Evolutionary conservation across 2,329 filamentous ascomycete genomes (phyloP).

Genomic region (Pseudogymnoascus sp.): DNA sequence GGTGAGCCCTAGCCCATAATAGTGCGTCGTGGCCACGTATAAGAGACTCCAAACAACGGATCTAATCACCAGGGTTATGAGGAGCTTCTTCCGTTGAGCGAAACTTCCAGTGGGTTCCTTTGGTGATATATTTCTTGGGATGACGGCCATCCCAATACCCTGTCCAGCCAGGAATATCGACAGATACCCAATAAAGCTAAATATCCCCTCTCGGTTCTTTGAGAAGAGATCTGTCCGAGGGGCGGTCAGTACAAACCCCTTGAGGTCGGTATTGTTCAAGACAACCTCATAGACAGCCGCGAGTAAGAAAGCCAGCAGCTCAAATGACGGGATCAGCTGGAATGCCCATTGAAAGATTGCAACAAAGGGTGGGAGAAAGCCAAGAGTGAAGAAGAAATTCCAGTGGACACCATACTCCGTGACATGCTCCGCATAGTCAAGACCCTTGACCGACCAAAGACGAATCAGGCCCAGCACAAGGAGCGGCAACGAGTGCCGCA

Average conservation of each 20-base stretch:
- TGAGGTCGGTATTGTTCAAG: conserved; percentile 69
- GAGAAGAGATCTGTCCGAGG: conserved; percentile 71
- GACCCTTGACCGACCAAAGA: conserved; percentile 79
- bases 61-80: conserved; percentile 57
- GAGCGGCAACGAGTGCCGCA: conserved; percentile 76
- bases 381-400: conserved; percentile 99
- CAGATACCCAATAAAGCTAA: conserved; percentile 87
- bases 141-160: conserved; percentile 68
- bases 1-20: conserved; percentile 62
- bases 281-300: conserved; percentile 62
- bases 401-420: conserved; percentile 97
- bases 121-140: conserved; percentile 49
- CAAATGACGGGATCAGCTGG: conserved; percentile 64
- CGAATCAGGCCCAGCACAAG: conserved; percentile 71
- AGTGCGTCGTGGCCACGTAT: conserved; percentile 61
- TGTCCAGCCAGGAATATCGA: conserved; percentile 91
- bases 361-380: conserved; percentile 78
- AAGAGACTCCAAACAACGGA: conserved; percentile 59
- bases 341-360: conserved; percentile 71
- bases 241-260: conserved; percentile 73
- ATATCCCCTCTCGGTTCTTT: conserved; percentile 91
- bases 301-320: conserved; percentile 62
- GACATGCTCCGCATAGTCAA: conserved; percentile 95
- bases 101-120: conserved; percentile 33
- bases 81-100: conserved; percentile 46